Evolutionary conservation across 2,329 filamentous ascomycete species (phyloP).

Genomic region (Ophiostoma sp.): DNA sequence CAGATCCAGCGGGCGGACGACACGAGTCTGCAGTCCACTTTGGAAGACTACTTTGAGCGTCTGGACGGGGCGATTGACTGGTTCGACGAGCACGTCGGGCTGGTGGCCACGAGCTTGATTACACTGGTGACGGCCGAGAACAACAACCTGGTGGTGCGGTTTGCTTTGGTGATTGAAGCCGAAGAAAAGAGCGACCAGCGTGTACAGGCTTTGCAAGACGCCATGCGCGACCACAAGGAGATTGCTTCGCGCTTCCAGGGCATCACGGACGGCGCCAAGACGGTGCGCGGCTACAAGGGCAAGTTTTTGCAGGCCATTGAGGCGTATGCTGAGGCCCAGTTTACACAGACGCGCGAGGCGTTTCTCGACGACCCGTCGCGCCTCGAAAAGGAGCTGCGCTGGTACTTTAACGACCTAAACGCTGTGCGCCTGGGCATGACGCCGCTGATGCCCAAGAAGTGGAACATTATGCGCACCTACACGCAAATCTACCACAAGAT

Average conservation of each 20-base stretch:
- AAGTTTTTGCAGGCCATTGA: conserved; percentile 85
- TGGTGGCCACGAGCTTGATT: conserved; percentile 86
- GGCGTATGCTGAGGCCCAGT: conserved; percentile 70
- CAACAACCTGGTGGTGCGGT: conserved; percentile 81
- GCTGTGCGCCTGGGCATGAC: conserved; percentile 93
- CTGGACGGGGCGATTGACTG: conserved; percentile 86
- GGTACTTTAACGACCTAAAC: conserved; percentile 98
- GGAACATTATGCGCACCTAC: conserved; percentile 92
- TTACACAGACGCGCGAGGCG: conserved; percentile 67
- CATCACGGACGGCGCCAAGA: conserved; percentile 90
- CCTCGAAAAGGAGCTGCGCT: conserved; percentile 85
- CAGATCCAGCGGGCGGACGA: conserved; percentile 83
- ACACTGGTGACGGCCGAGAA: conserved; percentile 84
- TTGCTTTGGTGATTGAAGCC: conserved; percentile 89
- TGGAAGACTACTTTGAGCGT: conserved; percentile 85
- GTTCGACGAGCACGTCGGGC: conserved; percentile 93
- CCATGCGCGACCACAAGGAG: conserved; percentile 92
- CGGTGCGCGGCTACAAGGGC: conserved; percentile 92
- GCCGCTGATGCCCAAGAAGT: conserved; percentile 88
- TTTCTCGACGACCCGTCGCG: conserved; percentile 82
- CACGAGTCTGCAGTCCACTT: conserved; percentile 71
- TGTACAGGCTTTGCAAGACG: conserved; percentile 87
- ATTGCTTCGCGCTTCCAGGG: conserved; percentile 91
- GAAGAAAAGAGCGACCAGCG: conserved; percentile 96
- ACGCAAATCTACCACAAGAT: conserved; percentile 85